These are phyloP conservation scores for Bacidia rubella DNA, from an alignment of 495 filamentous ascomycete genomes.

Conservation along the genomic window DNA sequence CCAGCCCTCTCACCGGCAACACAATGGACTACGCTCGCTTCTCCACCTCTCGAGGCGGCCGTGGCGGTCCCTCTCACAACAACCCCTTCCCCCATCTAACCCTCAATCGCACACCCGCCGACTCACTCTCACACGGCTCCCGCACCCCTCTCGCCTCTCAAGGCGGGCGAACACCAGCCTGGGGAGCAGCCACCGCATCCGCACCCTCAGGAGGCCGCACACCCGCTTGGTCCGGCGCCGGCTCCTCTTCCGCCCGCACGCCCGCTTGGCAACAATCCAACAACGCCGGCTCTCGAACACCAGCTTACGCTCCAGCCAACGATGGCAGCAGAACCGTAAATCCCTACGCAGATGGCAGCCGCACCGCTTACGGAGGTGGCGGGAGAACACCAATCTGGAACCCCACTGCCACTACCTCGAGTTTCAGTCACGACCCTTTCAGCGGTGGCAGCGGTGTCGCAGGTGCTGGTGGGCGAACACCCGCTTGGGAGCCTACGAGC, in stretches of 20 bases:
- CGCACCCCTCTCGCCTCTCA: not conserved
- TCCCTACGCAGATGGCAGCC: conserved; percentile 58
- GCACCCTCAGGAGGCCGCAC: conserved; percentile 25
- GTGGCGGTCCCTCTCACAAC: conserved; percentile 20
- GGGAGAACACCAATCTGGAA: conserved; percentile 43
- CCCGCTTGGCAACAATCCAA: conserved; percentile 25
- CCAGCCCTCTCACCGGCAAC: conserved; percentile 52
- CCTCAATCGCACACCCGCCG: not conserved
- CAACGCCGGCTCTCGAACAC: conserved; percentile 41
- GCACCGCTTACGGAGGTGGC: conserved; percentile 49
- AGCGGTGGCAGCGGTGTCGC: conserved; percentile 28
- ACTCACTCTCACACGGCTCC: not conserved
- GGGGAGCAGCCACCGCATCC: not conserved
- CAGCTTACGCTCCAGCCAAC: conserved; percentile 46
- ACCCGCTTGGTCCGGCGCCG: conserved; percentile 43
- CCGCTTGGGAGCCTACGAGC: no score
- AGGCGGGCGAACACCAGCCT: conserved; percentile 4
- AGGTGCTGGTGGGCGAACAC: conserved; percentile 26
- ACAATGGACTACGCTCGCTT: conserved; percentile 53
- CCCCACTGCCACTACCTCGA: conserved; percentile 22
- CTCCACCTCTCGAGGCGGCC: conserved; percentile 40
- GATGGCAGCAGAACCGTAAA: conserved; percentile 54
- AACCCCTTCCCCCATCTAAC: not conserved
- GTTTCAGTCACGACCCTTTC: conserved; percentile 19
- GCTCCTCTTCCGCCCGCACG: conserved; percentile 18